Evolutionary conservation across 805 yeast genomes (phyloP).

Genomic region (Metschnikowia corniflorae): DNA sequence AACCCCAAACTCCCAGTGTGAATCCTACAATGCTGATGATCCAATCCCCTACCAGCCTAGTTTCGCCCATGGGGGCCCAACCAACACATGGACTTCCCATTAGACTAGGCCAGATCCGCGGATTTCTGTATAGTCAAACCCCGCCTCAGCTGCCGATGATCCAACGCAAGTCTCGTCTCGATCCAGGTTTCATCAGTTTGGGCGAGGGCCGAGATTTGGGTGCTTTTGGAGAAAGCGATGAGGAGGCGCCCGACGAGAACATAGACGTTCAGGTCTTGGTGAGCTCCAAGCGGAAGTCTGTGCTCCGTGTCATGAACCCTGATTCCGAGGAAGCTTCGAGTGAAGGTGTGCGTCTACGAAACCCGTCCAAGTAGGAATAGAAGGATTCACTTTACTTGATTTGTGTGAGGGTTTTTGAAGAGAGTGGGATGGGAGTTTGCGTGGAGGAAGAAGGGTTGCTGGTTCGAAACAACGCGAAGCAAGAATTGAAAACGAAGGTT

Average conservation of each 20-base stretch:
- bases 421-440: no score
- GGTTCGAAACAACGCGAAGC: no score
- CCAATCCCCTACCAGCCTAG: constrained; percentile 1
- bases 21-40: constrained; percentile 1
- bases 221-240: constrained; percentile 20
- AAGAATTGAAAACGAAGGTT: no score
- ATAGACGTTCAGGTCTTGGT: constrained; percentile 72
- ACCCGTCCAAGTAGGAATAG: constrained; percentile 12
- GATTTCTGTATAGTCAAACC: constrained; percentile 22
- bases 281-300: constrained; percentile 58
- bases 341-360: constrained; percentile 13
- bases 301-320: constrained; percentile 61
- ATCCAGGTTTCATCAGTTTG: constrained; percentile 12
- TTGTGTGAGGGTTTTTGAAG: no score
- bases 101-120: constrained; percentile 20
- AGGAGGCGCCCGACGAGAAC: constrained; percentile 42
- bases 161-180: constrained; percentile 15
- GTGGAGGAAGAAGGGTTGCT: no score
- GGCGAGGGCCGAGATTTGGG: constrained; percentile 6
- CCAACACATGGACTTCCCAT: constrained; percentile 7
- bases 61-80: neutral
- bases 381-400: no score
- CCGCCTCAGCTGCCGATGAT: constrained; percentile 22
- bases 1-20: neutral
- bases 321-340: constrained; percentile 26